These are phyloP conservation scores for Parastagonospora avenae DNA, from an alignment of 2,329 filamentous ascomycete genomes.

Conservation along the genomic window DNA sequence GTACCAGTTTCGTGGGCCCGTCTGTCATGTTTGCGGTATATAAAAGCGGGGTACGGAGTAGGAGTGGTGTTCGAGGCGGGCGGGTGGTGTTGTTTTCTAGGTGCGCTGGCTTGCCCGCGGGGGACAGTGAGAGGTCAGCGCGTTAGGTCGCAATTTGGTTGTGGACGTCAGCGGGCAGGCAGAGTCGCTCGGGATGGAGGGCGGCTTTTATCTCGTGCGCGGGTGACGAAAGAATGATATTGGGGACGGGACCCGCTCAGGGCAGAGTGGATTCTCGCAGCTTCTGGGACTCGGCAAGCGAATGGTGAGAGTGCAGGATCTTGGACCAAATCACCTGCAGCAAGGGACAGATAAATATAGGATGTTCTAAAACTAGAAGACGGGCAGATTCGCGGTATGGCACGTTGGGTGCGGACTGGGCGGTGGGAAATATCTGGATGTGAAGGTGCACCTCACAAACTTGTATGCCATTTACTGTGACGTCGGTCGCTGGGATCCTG, in stretches of 20 bases:
- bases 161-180: conserved; percentile 3
- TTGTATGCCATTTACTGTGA: conserved; percentile 24
- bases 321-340: conserved; percentile 15
- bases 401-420: conserved; percentile 10
- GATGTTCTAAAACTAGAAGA: conserved; percentile 9
- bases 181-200: not conserved
- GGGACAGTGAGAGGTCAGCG: not conserved
- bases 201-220: not conserved
- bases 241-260: conserved; percentile 26
- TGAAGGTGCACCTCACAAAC: conserved; percentile 12
- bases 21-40: conserved; percentile 27
- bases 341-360: conserved; percentile 14
- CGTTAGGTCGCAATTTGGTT: not conserved
- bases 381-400: conserved; percentile 19
- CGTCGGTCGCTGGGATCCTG: conserved; percentile 21
- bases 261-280: conserved; percentile 33
- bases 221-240: conserved; percentile 43
- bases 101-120: not conserved
- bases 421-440: conserved; percentile 5
- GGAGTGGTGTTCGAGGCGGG: conserved; percentile 6
- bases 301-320: conserved; percentile 11
- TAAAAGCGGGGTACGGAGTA: conserved; percentile 5
- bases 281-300: conserved; percentile 27
- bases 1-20: conserved; percentile 37
- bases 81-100: conserved; percentile 1